Evolutionary conservation across 352 stramenopile genomes (phyloP).

Genomic region (Phytopythium ostracodes): DNA sequence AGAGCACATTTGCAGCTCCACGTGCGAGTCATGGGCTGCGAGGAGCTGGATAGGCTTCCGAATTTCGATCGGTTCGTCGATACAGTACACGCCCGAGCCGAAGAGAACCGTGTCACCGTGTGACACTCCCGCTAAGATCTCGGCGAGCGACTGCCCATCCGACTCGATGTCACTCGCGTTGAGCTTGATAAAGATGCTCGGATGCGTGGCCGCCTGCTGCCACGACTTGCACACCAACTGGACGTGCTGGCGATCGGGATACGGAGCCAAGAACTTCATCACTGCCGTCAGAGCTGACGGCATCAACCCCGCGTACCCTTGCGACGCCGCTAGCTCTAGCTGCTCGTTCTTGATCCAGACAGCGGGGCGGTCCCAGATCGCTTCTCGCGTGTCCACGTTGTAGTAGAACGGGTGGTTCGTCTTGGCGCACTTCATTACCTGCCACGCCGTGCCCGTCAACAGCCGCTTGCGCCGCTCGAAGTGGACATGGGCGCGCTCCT

Average conservation of each 20-base stretch:
- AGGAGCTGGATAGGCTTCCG: conserved; percentile 41
- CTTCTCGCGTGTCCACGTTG: conserved; percentile 92
- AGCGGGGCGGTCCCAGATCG: conserved; percentile 90
- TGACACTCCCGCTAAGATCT: conserved; percentile 21
- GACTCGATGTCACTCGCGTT: conserved; percentile 43
- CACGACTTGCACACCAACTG: conserved; percentile 57
- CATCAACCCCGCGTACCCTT: conserved; percentile 81
- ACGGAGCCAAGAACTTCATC: conserved; percentile 81
- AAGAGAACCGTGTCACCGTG: conserved; percentile 62
- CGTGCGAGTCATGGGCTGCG: conserved; percentile 47
- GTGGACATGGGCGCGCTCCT: conserved; percentile 52
- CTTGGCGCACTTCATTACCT: conserved; percentile 53
- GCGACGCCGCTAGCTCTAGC: conserved; percentile 47
- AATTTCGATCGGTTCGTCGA: conserved; percentile 49
- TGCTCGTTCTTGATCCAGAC: conserved; percentile 89
- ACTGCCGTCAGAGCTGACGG: conserved; percentile 71
- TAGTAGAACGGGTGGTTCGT: conserved; percentile 91
- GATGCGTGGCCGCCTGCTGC: conserved; percentile 35
- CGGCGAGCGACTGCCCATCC: conserved; percentile 16
- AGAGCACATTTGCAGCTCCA: conserved; percentile 66
- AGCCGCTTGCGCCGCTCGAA: conserved; percentile 49
- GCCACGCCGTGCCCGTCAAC: conserved; percentile 58
- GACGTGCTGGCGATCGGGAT: conserved; percentile 40
- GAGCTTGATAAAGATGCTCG: conserved; percentile 43
- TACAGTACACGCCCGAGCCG: conserved; percentile 52